Percentiles rank a stretch among this genome's conserved stretches.
These are phyloP conservation scores for Carpinus fangiana DNA, from an alignment of 306 rosid species.

Conservation along the genomic window DNA sequence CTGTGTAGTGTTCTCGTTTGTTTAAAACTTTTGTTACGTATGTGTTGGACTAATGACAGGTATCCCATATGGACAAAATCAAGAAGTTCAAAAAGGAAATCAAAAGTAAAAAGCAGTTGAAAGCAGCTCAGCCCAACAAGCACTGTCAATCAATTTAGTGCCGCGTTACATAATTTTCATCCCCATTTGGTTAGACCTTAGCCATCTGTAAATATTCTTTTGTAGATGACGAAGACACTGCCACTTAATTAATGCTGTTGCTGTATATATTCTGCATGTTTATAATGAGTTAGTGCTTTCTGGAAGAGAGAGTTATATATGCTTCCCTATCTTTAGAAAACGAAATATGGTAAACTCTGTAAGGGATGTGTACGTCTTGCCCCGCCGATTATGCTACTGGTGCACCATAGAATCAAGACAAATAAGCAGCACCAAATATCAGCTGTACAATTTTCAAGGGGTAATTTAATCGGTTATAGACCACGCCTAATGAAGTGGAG, in stretches of 20 bases:
- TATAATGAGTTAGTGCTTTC: neutral
- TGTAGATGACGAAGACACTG: neutral
- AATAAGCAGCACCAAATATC: neutral
- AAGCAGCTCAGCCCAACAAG: conserved; percentile 27
- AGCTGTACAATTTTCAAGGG: too few species aligned
- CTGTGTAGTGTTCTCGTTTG: neutral
- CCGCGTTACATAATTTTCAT: neutral
- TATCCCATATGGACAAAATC: conserved; percentile 49
- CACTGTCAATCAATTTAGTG: conserved; percentile 9
- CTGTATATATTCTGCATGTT: neutral
- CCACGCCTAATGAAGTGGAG: too few species aligned
- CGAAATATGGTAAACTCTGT: neutral
- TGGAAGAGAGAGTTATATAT: neutral
- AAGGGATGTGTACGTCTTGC: neutral
- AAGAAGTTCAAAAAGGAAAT: conserved; percentile 45
- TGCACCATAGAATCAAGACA: neutral
- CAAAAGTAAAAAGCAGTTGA: conserved; percentile 21
- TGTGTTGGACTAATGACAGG: conserved; percentile 40
- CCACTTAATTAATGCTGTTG: neutral
- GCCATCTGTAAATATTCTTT: conserved; percentile 24
- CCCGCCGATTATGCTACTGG: neutral
- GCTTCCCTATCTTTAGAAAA: neutral
- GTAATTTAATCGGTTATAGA: too few species aligned
- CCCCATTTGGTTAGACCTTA: conserved; percentile 3
- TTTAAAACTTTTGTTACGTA: conserved; percentile 1